Conservation (phyloP, 768 basidiomycete species). For the Neoboletus brunneissimus region DNA sequence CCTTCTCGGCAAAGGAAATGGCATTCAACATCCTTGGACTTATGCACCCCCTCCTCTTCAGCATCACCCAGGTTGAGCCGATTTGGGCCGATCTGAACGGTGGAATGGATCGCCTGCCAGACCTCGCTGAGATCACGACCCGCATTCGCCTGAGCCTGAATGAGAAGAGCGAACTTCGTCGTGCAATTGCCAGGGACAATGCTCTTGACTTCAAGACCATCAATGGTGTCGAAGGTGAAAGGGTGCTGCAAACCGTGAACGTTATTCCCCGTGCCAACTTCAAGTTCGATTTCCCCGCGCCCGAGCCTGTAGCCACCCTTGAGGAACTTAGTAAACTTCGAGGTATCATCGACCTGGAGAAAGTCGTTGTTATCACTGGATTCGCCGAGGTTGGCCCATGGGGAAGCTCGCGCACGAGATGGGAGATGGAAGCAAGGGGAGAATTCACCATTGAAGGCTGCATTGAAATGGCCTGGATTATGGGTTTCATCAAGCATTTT, state of each 20-base stretch:
- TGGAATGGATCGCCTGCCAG: conserved; percentile 95
- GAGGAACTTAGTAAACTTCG: conserved; percentile 74
- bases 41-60: conserved; percentile 99
- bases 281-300: conserved; percentile 87
- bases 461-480: conserved; percentile 99
- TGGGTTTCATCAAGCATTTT: conserved; percentile 98
- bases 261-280: conserved; percentile 98
- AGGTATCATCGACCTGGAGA: conserved; percentile 91
- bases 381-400: conserved; percentile 98
- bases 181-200: conserved; percentile 91
- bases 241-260: conserved; percentile 86
- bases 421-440: conserved; percentile 99
- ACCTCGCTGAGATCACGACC: conserved; percentile 86
- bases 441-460: conserved; percentile 96
- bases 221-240: conserved; percentile 89
- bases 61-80: conserved; percentile 98
- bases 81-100: conserved; percentile 99
- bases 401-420: conserved; percentile 96
- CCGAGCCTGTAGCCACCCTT: conserved; percentile 71
- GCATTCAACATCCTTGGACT: conserved; percentile 99
- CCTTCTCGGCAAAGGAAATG: conserved; percentile 99
- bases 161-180: conserved; percentile 88
- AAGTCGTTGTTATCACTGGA: conserved; percentile 93
- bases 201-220: conserved; percentile 91
- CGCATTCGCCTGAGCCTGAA: conserved; percentile 81